Percentiles rank a stretch among this genome's conserved stretches.
Evolutionary conservation across 108 stramenopile genomes (phyloP).

Genomic region (Pelagomonas calceolata): DNA sequence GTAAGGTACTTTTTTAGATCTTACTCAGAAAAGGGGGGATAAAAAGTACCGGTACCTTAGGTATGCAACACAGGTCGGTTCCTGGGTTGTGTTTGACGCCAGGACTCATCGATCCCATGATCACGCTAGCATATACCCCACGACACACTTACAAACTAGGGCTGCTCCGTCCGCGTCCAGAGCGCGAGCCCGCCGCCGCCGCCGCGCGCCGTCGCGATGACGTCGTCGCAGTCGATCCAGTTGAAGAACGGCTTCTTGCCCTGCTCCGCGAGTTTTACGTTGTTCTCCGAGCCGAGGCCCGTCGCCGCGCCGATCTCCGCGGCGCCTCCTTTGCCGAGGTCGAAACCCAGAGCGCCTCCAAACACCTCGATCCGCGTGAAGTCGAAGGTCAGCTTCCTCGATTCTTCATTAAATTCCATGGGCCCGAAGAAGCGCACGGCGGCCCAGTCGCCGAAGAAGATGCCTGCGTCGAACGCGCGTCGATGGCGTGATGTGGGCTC

Average conservation of each 20-base stretch:
- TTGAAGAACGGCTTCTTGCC: conserved; percentile 68
- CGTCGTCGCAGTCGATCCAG: conserved; percentile 74
- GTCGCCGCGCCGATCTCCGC: conserved; percentile 49
- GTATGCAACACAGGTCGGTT: too few species aligned
- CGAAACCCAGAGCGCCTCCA: conserved; percentile 35
- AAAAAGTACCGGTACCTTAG: too few species aligned
- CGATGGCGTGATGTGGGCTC: too few species aligned
- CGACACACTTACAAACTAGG: too few species aligned
- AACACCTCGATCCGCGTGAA: conserved; percentile 54
- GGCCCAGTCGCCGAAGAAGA: conserved; percentile 62
- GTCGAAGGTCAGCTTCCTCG: conserved; percentile 68
- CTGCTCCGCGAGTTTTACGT: conserved; percentile 51
- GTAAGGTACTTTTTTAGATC: too few species aligned
- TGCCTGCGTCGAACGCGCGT: too few species aligned
- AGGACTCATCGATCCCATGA: too few species aligned
- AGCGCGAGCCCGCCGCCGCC: conserved; percentile 80
- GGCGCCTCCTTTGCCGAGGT: conserved; percentile 34
- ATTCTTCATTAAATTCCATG: conserved; percentile 56
- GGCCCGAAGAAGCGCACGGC: conserved; percentile 62
- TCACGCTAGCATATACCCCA: too few species aligned
- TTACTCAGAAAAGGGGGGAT: too few species aligned
- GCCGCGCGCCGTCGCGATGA: conserved; percentile 78
- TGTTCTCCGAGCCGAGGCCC: conserved; percentile 65
- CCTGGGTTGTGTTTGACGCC: too few species aligned
- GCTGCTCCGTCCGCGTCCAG: conserved; percentile 55